Evolutionary conservation across 2,329 filamentous ascomycete species (phyloP).

Genomic region (Apiospora saccharicola): DNA sequence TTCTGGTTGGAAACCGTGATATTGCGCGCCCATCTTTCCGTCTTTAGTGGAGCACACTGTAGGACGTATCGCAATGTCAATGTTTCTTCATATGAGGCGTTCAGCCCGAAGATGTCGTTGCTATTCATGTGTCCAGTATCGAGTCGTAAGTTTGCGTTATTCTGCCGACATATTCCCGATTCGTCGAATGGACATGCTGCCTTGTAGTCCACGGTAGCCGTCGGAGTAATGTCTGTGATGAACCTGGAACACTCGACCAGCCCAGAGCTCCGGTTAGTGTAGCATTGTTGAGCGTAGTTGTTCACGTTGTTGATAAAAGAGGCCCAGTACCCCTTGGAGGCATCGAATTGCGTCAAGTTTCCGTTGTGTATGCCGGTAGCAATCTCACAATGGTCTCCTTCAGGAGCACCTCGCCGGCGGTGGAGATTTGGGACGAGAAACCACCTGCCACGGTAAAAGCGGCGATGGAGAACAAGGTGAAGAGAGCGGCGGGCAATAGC

Average conservation of each 20-base stretch:
- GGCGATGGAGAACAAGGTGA: constrained; percentile 23
- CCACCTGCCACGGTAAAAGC: constrained; percentile 30
- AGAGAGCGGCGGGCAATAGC: constrained; percentile 13
- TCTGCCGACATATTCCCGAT: constrained; percentile 24
- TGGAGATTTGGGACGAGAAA: constrained; percentile 31
- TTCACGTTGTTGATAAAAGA: constrained; percentile 26
- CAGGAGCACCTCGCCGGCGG: constrained; percentile 31
- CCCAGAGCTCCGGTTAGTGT: constrained; percentile 6
- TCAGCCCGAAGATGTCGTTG: constrained; percentile 29
- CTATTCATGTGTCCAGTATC: constrained; percentile 32
- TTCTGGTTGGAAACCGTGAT: not conserved
- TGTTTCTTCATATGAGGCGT: constrained; percentile 24
- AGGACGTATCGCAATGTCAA: constrained; percentile 28
- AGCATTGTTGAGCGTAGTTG: constrained; percentile 33
- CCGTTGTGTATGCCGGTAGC: too few species aligned
- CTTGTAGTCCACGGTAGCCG: not conserved
- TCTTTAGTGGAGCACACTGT: not conserved
- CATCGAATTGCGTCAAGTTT: too few species aligned
- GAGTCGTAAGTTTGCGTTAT: constrained; percentile 23
- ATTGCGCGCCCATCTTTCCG: not conserved
- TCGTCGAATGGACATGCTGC: constrained; percentile 29
- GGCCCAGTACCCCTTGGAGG: not conserved
- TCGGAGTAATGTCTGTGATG: constrained; percentile 7
- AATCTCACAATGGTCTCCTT: constrained; percentile 25
- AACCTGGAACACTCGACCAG: constrained; percentile 29